Percentiles rank a stretch among this genome's conserved stretches.
These are phyloP conservation scores for Candida gorgasii DNA, from an alignment of 805 yeast genomes.

Conservation along the genomic window DNA sequence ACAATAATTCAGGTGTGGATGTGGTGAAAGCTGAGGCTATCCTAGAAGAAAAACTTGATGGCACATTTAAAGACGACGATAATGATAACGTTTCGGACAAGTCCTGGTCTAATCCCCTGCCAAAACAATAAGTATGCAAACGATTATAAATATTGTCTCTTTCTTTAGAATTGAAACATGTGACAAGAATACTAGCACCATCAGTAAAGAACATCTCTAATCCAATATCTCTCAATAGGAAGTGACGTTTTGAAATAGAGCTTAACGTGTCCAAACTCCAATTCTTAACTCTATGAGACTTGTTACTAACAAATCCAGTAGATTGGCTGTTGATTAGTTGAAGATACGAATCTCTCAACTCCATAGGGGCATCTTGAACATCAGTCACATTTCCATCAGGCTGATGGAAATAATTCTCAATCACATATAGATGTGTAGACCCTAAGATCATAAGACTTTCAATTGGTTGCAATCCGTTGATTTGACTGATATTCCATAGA, in stretches of 20 bases:
- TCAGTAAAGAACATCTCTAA: conserved; percentile 73
- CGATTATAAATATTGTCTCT: conserved; percentile 59
- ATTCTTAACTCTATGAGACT: conserved; percentile 47
- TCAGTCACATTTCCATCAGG: conserved; percentile 56
- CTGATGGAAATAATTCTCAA: conserved; percentile 67
- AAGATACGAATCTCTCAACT: conserved; percentile 66
- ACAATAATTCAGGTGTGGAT: conserved; percentile 26
- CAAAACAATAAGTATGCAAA: conserved; percentile 50
- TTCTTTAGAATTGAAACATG: conserved; percentile 53
- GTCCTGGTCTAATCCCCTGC: conserved; percentile 54
- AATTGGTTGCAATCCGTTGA: conserved; percentile 72
- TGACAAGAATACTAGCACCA: conserved; percentile 69
- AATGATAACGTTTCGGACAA: conserved; percentile 54
- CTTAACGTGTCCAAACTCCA: conserved; percentile 65
- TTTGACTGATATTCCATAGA: conserved; percentile 73
- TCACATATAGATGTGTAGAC: conserved; percentile 59
- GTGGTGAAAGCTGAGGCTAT: conserved; percentile 41
- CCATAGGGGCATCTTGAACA: conserved; percentile 61
- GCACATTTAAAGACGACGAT: conserved; percentile 40
- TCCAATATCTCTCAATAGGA: conserved; percentile 77
- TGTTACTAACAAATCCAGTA: conserved; percentile 22
- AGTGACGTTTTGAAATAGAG: conserved; percentile 72
- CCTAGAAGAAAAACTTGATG: conserved; percentile 27
- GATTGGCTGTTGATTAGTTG: conserved; percentile 59
- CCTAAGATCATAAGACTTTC: conserved; percentile 80